Base-by-base conservation (phyloP, 176 grass and related monocot genomes). In the Bromus sterilis region DNA sequence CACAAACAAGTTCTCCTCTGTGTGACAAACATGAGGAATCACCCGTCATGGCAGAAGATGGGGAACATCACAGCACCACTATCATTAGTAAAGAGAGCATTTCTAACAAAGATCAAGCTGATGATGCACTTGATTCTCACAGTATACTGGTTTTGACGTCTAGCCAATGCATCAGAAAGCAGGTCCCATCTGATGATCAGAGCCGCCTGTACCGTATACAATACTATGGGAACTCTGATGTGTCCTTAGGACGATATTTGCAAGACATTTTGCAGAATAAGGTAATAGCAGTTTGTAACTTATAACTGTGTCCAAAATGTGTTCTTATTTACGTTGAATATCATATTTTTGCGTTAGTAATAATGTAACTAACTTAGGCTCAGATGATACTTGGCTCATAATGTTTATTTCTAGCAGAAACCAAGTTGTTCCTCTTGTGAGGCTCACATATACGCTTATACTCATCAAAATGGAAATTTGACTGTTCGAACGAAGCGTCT, bases 391-490 rank as follows among this genome's bases (percentile, higher is more conserved):
- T 78, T 31, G 44, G 23, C 74, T 86, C 20, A 33, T 72, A 67
- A 67, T 85, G 21, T 85, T 75, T 53, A 61, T 56, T 77, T 79
- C 26, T 89, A 26, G 78, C 86, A 99, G 91, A 91, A 86, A 71
- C 82, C 78, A 62, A 84, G 61, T 71, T 99, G 93, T 65, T 75
- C 77, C 48, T 91, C 87, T 72, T 96, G 93, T 78, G 85, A 99
- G 57, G 73, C 93, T 29, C 93, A 90, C 55, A 41, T 93, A 61
- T 95, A 93, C 80, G 85, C 82, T 18, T 99, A 93, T 78, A 99
- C 97, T 18, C 97, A 99, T 71, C 86, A 77, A 62, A 91, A 99
- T 88, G 97, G 97, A 60, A 99, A 93, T 86, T 83, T 99, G 71
- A 99, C 86, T 4, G 87, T 99, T 78, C 78, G 84, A 74, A 81